A percentile compares a stretch with the other conserved stretches of the same genome.
These are phyloP conservation scores for Hippophae rhamnoides DNA, from an alignment of 306 rosid species.

Conservation along the genomic window DNA sequence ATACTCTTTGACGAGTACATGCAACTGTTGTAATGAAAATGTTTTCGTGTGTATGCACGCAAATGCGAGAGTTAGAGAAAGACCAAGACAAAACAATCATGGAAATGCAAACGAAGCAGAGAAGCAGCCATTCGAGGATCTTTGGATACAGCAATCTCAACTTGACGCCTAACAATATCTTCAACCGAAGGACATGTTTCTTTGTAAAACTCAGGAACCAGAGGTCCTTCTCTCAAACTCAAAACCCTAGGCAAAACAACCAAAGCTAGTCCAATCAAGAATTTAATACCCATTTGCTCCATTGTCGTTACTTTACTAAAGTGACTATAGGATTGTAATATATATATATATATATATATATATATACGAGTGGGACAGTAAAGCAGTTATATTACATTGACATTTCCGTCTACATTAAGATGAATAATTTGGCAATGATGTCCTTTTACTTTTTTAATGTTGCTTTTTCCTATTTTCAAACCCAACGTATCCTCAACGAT, in stretches of 20 bases:
- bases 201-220: slow-evolving; percentile 51
- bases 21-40: too few relatives aligned
- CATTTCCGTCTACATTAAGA: not conserved
- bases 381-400: not conserved
- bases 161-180: slow-evolving; percentile 51
- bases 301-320: slow-evolving; percentile 18
- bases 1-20: too few relatives aligned
- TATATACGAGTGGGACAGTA: not conserved
- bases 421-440: slow-evolving; percentile 2
- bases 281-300: slow-evolving; percentile 18
- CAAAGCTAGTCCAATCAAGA: slow-evolving; percentile 16
- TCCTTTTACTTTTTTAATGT: slow-evolving; percentile 15
- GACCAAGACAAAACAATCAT: slow-evolving; percentile 87
- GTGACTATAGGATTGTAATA: not conserved
- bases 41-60: not conserved
- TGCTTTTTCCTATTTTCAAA: slow-evolving; percentile 31
- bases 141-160: slow-evolving; percentile 43
- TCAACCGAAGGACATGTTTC: slow-evolving; percentile 65
- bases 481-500: slow-evolving; percentile 32
- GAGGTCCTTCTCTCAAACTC: slow-evolving; percentile 17
- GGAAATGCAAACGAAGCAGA: slow-evolving; percentile 82
- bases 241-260: slow-evolving; percentile 24
- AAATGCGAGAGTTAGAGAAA: not conserved
- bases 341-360: not conserved
- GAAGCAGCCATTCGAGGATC: slow-evolving; percentile 88